Conservation (phyloP, 805 yeast genomes). For the Candida mattraensis region DNA sequence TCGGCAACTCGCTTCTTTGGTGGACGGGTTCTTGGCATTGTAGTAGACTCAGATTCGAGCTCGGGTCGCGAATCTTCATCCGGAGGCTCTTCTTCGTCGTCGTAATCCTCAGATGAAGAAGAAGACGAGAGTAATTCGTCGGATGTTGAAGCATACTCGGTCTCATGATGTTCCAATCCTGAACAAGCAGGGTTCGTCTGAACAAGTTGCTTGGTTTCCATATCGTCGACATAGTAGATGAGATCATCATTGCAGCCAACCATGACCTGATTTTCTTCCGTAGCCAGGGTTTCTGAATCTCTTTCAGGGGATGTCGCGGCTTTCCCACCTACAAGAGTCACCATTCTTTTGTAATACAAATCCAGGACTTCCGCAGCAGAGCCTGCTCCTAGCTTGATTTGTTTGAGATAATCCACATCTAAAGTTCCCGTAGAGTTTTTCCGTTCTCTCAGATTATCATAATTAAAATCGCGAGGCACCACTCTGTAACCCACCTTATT, state of each 20-base stretch:
- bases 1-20: conserved; percentile 21
- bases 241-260: conserved; percentile 33
- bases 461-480: conserved; percentile 52
- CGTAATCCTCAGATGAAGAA: not conserved
- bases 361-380: conserved; percentile 42
- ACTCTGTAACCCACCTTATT: conserved; percentile 77
- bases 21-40: too few relatives aligned
- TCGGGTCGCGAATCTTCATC: not conserved
- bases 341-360: conserved; percentile 49
- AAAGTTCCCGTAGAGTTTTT: conserved; percentile 26
- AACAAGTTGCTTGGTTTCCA: too few relatives aligned
- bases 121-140: not conserved
- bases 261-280: conserved; percentile 20
- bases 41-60: too few relatives aligned
- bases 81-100: conserved; percentile 1
- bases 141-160: not conserved
- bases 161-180: not conserved
- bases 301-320: too few relatives aligned
- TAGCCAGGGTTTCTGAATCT: too few relatives aligned
- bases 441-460: conserved; percentile 29
- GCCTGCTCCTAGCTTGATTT: conserved; percentile 29
- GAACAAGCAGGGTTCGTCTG: too few relatives aligned
- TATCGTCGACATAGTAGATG: conserved; percentile 19
- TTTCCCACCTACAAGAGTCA: conserved; percentile 45
- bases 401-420: conserved; percentile 33